A percentile compares a stretch with the other conserved stretches of the same genome.
Conservation (phyloP, 1,284 basidiomycete genomes). For the Rhodotorula sp. region DNA sequence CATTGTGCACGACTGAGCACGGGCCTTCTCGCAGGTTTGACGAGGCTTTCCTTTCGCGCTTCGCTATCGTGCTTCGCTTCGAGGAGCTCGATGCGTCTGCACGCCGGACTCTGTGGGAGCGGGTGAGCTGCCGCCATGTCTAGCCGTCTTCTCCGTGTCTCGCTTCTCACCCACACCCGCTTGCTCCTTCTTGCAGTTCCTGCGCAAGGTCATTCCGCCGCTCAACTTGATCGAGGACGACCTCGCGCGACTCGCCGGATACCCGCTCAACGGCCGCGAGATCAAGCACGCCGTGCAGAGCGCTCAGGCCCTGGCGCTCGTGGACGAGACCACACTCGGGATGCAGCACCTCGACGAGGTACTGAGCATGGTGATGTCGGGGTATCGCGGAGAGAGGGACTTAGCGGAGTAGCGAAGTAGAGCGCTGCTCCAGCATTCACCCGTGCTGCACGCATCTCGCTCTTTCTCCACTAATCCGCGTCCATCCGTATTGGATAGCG, state of each 20-base stretch:
- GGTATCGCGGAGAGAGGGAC: too few species aligned
- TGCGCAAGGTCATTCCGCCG: not conserved
- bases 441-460: too few species aligned
- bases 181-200: slow-evolving; percentile 5
- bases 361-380: slow-evolving; percentile 1
- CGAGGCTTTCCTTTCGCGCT: slow-evolving; percentile 40
- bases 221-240: slow-evolving; percentile 10
- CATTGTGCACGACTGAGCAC: too few species aligned
- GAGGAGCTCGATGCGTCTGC: slow-evolving; percentile 30
- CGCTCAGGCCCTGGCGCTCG: slow-evolving; percentile 34
- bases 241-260: slow-evolving; percentile 14
- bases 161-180: not conserved
- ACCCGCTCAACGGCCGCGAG: slow-evolving; percentile 33
- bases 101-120: slow-evolving; percentile 24
- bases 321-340: slow-evolving; percentile 10
- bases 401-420: too few species aligned
- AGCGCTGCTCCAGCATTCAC: too few species aligned
- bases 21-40: slow-evolving; percentile 24
- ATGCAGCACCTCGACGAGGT: slow-evolving; percentile 31
- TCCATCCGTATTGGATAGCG: too few species aligned
- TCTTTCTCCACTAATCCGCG: too few species aligned
- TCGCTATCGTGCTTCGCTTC: slow-evolving; percentile 38
- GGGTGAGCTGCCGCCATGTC: not conserved
- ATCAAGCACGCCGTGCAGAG: slow-evolving; percentile 41
- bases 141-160: too few species aligned